Percentiles rank a stretch among this genome's conserved stretches.
Evolutionary conservation across 345 rosid species (phyloP).

Genomic region (Eucalyptus marginata): DNA sequence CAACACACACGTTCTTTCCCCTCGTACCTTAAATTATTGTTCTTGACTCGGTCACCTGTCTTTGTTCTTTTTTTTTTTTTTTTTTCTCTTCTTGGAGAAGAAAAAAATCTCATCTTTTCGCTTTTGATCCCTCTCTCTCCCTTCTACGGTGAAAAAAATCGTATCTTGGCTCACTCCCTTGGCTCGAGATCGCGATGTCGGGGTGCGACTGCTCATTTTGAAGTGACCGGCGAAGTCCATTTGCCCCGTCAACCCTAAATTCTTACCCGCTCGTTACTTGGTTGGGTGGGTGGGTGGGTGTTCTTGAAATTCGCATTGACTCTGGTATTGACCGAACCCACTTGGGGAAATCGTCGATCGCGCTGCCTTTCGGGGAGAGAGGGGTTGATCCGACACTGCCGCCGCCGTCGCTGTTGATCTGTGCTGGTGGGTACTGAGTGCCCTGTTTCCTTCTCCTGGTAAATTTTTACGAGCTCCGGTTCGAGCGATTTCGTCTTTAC

Average conservation of each 20-base stretch:
- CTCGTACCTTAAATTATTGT: background rate
- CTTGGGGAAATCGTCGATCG: background rate
- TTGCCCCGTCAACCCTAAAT: background rate
- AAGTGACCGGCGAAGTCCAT: background rate
- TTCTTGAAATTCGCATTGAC: background rate
- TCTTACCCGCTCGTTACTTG: background rate
- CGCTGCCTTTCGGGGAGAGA: background rate
- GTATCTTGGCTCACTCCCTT: background rate
- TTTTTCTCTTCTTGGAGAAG: background rate
- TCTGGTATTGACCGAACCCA: background rate
- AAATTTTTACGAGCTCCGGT: background rate
- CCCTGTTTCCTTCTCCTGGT: background rate
- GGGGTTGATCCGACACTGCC: background rate
- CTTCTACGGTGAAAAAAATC: background rate
- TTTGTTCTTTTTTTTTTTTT: background rate
- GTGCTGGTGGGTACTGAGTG: background rate
- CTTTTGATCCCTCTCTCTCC: background rate
- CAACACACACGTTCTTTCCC: background rate
- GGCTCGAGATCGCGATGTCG: background rate
- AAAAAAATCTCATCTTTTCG: background rate
- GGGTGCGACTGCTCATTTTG: background rate
- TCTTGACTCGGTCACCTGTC: background rate
- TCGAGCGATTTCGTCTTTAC: background rate
- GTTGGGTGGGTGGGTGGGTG: background rate
- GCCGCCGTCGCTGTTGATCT: background rate